Evolutionary conservation across 768 basidiomycete genomes (phyloP), one percentile per base, ranked within the genome.

Genomic region (Tricholoma bakamatsutake): DNA sequence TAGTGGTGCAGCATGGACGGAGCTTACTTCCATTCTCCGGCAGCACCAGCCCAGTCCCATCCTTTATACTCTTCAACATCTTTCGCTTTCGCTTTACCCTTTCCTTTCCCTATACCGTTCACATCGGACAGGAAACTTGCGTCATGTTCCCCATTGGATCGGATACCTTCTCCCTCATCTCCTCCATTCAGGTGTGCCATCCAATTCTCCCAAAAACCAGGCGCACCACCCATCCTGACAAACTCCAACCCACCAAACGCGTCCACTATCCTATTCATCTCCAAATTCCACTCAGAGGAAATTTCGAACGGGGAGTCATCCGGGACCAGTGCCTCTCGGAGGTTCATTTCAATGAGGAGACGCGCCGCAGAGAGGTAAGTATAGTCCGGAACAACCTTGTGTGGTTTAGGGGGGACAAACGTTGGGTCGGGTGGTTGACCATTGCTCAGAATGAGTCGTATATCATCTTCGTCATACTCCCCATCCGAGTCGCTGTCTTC

Each of bases 11-110:
- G 13, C 18, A 12, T 13, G 47, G 31, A 11, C 12, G 9, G 2
- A 3, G 68, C 78, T 61, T 60, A 81, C 81, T 74, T 73, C 80
- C 81, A 84, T 49, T 73, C 68, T 15, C 82, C 82, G 42, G 71
- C 64, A 2, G 76, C 79, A 7, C 80, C 82, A 1, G 81, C 82
- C 82, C 83, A 84, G 61, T 83, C 81, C 80, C 80, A 82, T 4
- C 81, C 81, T 4, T 64, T 61, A 5, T 65, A 59, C 21, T 58
- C 62, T 30, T 63, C 60, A 9, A 53, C 27, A 2, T 59, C 58
- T 5, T 34, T 46, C 5, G 52, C 59, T 1, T 59, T 60, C 11
- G 48, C 61, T 40, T 63, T 64, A 9, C 60, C 61, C 35, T 67
- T 69, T 12, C 66, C n/a, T n/a, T n/a, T n/a, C n/a, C n/a, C n/a